phyloP scores from a whole-genome alignment of 306 rosid genomes.

The Psophocarpus tetragonolobus region DNA sequence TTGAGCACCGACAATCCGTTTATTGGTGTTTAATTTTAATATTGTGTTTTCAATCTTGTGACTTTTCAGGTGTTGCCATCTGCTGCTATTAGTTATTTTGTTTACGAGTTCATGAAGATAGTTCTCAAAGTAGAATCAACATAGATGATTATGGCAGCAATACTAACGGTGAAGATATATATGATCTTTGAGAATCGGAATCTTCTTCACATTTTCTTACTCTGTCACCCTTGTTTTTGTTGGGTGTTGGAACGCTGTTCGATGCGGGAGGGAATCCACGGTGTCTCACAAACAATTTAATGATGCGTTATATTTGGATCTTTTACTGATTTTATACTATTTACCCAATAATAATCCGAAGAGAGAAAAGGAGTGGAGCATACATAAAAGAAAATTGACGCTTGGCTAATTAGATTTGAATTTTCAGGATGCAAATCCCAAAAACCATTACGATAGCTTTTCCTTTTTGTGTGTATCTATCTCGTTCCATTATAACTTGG shows the following conservation, averaged over 20 bases:
- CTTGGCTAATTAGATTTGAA: not conserved
- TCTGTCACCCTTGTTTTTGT: not conserved
- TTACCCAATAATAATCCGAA: not conserved
- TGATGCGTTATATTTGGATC: slow-evolving; percentile 1
- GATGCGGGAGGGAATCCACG: slow-evolving; percentile 10
- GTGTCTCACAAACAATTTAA: not conserved
- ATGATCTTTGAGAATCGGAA: slow-evolving; percentile 11
- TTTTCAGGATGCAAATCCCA: not conserved
- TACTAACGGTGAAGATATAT: slow-evolving; percentile 12
- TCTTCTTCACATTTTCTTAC: not conserved
- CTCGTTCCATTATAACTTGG: not conserved
- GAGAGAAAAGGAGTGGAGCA: not conserved
- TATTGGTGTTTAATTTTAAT: slow-evolving; percentile 26
- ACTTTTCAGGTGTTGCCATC: slow-evolving; percentile 90
- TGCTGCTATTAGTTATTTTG: slow-evolving; percentile 87
- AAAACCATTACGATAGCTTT: not conserved
- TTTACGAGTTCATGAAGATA: slow-evolving; percentile 94
- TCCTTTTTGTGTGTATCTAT: not conserved
- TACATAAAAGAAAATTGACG: slow-evolving; percentile 14
- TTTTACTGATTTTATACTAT: not conserved
- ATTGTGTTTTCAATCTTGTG: slow-evolving; percentile 16
- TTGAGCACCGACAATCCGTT: slow-evolving; percentile 5
- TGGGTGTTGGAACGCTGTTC: not conserved
- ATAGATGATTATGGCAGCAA: slow-evolving; percentile 38
- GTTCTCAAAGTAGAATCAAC: slow-evolving; percentile 79